phyloP scores from a whole-genome alignment of 2,329 filamentous ascomycete genomes.

The Paecilomyces fulvus region DNA sequence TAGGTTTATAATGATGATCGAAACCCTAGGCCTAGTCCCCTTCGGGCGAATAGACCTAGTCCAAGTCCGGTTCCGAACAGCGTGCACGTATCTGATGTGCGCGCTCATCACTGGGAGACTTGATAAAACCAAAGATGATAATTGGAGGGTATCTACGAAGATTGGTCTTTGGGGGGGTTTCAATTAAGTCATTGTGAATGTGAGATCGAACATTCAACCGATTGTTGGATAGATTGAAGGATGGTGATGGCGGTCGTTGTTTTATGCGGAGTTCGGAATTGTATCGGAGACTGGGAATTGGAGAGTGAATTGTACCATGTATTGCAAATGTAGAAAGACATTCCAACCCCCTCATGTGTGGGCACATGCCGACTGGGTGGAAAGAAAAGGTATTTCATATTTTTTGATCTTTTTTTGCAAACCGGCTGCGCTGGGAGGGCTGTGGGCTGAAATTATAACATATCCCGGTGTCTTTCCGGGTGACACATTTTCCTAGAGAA shows the following conservation, averaged over 20 bases:
- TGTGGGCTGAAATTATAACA: slow-evolving; percentile 22
- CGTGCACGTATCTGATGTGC: neutral
- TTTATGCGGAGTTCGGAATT: neutral
- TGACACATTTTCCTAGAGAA: slow-evolving; percentile 22
- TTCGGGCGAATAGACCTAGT: neutral
- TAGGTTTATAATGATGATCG: neutral
- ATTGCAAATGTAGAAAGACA: slow-evolving; percentile 18
- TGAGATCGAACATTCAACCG: neutral
- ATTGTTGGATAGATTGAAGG: no score
- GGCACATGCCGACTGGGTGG: slow-evolving; percentile 17
- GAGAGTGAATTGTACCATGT: slow-evolving; percentile 27
- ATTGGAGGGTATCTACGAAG: neutral
- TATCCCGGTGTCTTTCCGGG: slow-evolving; percentile 19
- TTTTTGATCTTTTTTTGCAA: slow-evolving; percentile 27
- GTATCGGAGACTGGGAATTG: slow-evolving; percentile 17
- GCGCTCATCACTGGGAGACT: neutral
- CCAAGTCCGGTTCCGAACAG: neutral
- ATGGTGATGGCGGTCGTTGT: neutral
- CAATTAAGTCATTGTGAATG: neutral
- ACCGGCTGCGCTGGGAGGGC: slow-evolving; percentile 23
- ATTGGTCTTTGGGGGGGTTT: neutral
- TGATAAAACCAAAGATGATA: neutral
- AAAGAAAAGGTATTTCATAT: slow-evolving; percentile 28
- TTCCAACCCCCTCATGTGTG: slow-evolving; percentile 15
- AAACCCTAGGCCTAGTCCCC: neutral